Conservation (phyloP, 495 filamentous ascomycete species). For the Xylaria venustula region DNA sequence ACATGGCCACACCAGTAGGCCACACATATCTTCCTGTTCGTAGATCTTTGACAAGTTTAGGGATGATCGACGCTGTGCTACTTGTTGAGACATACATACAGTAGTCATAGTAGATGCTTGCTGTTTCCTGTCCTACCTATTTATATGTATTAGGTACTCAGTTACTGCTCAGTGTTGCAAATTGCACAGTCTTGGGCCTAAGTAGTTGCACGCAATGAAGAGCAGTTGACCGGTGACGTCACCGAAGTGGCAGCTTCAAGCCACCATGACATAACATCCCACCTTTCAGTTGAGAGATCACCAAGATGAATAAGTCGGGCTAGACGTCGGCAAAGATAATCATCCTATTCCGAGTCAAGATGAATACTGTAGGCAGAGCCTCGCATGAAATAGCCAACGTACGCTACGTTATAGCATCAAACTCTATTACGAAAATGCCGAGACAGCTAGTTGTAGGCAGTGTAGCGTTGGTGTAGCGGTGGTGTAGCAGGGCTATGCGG, state of each 20-base stretch:
- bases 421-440: neutral
- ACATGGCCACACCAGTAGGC: too few species aligned
- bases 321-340: neutral
- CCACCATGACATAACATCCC: conserved; percentile 8
- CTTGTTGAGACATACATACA: neutral
- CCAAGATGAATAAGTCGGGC: neutral
- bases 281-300: neutral
- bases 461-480: too few species aligned
- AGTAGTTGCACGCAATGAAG: too few species aligned
- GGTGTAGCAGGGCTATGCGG: too few species aligned
- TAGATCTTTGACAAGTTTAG: neutral
- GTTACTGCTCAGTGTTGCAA: too few species aligned
- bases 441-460: too few species aligned
- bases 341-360: neutral
- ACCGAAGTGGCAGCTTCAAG: neutral
- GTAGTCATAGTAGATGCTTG: too few species aligned
- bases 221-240: too few species aligned
- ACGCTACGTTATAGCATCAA: neutral
- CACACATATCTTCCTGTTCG: neutral
- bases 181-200: too few species aligned
- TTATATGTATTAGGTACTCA: too few species aligned
- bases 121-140: neutral
- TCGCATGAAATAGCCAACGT: too few species aligned
- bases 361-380: too few species aligned
- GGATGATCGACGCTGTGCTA: conserved; percentile 3